These are phyloP conservation scores for Suaeda aralocaspica DNA, from an alignment of 148 eudicot species.

Conservation along the genomic window DNA sequence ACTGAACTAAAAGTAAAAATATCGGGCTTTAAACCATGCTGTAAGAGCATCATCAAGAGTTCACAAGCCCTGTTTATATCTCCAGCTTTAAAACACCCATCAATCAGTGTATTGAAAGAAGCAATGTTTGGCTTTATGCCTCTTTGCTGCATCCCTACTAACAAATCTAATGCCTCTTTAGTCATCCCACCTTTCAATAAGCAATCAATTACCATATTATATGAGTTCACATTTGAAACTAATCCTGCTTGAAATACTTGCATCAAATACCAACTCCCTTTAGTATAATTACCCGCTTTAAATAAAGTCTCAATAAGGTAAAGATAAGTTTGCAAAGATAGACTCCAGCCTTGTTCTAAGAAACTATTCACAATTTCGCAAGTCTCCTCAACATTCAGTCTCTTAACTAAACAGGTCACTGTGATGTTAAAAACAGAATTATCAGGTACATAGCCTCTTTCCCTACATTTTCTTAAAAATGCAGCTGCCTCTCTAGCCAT, in stretches of 20 bases:
- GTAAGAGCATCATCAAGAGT: slow-evolving; percentile 59
- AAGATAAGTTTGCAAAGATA: slow-evolving; percentile 52
- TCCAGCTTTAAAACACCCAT: slow-evolving; percentile 63
- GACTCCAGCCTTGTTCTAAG: slow-evolving; percentile 37
- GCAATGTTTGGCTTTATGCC: slow-evolving; percentile 66
- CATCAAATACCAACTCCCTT: slow-evolving; percentile 52
- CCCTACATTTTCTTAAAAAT: slow-evolving; percentile 41
- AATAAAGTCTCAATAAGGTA: slow-evolving; percentile 49
- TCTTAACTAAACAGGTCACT: slow-evolving; percentile 71
- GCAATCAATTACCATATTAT: slow-evolving; percentile 80
- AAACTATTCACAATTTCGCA: slow-evolving; percentile 57
- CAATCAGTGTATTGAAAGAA: slow-evolving; percentile 75
- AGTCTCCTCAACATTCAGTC: slow-evolving; percentile 51
- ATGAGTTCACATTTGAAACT: slow-evolving; percentile 52
- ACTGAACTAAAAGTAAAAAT: slow-evolving; percentile 73
- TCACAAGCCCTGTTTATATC: slow-evolving; percentile 53
- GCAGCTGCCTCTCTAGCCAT: slow-evolving; percentile 54
- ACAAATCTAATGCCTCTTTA: slow-evolving; percentile 48
- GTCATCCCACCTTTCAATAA: slow-evolving; percentile 66
- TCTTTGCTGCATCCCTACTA: slow-evolving; percentile 49
- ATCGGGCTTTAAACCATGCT: slow-evolving; percentile 69
- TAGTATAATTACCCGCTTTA: slow-evolving; percentile 38
- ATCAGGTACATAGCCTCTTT: slow-evolving; percentile 70
- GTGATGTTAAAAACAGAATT: slow-evolving; percentile 51
- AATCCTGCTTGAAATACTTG: slow-evolving; percentile 45